Percentiles rank a stretch among this genome's conserved stretches.
Evolutionary conservation across 179 eudicot species (phyloP).

Genomic region (Beta corolliflora): DNA sequence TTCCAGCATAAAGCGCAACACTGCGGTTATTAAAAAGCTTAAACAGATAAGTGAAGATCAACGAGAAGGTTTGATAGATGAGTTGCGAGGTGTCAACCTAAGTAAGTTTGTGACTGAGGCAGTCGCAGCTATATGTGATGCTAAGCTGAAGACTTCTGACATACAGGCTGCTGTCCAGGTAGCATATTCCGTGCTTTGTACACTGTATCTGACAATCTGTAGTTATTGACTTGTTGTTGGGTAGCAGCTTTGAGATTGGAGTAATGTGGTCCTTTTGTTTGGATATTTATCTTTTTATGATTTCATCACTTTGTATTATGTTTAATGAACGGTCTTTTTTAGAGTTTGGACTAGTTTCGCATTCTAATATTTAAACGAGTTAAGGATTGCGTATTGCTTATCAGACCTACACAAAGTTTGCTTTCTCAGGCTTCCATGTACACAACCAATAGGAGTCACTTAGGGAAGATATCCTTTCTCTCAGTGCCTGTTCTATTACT

Average conservation of each 20-base stretch:
- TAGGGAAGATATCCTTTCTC: constrained; percentile 2
- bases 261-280: too few relatives aligned
- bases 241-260: not conserved
- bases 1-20: constrained; percentile 96
- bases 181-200: constrained; percentile 10
- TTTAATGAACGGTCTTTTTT: not conserved
- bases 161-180: constrained; percentile 99
- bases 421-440: not conserved
- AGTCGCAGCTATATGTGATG: constrained; percentile 89
- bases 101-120: constrained; percentile 99
- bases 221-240: not conserved
- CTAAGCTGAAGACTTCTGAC: constrained; percentile 90
- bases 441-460: not conserved
- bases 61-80: constrained; percentile 95
- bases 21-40: constrained; percentile 97
- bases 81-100: constrained; percentile 80
- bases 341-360: not conserved
- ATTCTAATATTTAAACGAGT: not conserved
- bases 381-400: not conserved
- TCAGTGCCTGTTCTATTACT: not conserved
- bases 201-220: not conserved
- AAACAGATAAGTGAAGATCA: constrained; percentile 97
- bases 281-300: too few relatives aligned
- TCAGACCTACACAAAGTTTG: not conserved
- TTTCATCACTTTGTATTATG: not conserved